Conservation (phyloP, 306 rosid genomes). For the Bauhinia variegata region DNA sequence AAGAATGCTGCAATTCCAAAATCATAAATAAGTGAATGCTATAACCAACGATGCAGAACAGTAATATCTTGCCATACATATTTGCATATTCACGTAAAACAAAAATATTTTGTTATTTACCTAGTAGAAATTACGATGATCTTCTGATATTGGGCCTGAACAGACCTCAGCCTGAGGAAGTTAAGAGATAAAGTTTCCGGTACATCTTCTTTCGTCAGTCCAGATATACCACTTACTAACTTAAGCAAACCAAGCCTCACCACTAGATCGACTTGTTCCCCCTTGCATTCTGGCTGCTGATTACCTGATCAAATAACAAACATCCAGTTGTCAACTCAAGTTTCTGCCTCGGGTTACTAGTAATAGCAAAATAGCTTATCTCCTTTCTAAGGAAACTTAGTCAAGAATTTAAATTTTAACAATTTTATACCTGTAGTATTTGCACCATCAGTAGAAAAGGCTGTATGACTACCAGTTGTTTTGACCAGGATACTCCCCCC, state of each 20-base stretch:
- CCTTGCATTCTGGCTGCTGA: conserved; percentile 74
- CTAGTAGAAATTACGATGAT: conserved; percentile 74
- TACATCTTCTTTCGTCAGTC: conserved; percentile 62
- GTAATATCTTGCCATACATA: background rate
- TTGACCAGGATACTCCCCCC: conserved; percentile 70
- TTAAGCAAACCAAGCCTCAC: conserved; percentile 85
- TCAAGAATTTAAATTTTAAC: background rate
- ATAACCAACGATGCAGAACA: background rate
- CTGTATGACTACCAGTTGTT: conserved; percentile 39
- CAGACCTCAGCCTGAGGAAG: conserved; percentile 73
- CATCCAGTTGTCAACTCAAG: conserved; percentile 1
- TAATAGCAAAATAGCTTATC: conserved; percentile 19
- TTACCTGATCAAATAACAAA: conserved; percentile 47
- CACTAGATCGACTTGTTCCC: conserved; percentile 70
- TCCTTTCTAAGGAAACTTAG: background rate
- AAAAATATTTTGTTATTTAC: conserved; percentile 43
- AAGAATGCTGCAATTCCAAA: conserved; percentile 68
- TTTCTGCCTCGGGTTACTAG: background rate
- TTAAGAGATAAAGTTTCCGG: conserved; percentile 81
- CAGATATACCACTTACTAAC: conserved; percentile 64
- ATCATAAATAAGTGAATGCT: background rate
- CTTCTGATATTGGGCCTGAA: conserved; percentile 89
- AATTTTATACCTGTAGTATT: conserved; percentile 48
- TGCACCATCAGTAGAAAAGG: conserved; percentile 37
- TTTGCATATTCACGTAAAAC: background rate